Percentiles rank a stretch among this genome's conserved stretches.
Conservation (phyloP, 2,329 filamentous ascomycete species). For the Lecanicillium sp. region DNA sequence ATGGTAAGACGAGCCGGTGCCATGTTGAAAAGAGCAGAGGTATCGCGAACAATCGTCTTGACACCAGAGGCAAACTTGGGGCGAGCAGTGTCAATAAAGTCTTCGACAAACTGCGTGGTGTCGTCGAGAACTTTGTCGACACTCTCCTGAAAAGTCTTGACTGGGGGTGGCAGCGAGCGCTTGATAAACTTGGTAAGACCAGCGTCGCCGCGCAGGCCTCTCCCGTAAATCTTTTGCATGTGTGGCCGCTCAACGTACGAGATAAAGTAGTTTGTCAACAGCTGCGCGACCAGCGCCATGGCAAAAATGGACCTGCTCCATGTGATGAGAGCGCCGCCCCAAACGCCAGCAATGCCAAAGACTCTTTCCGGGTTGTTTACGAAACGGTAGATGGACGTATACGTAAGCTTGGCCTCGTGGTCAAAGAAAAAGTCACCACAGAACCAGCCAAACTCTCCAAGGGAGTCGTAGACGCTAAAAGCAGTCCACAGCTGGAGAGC, state of each 20-base stretch:
- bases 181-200: conserved; percentile 89
- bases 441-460: conserved; percentile 98
- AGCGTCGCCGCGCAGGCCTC: conserved; percentile 73
- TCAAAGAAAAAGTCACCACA: conserved; percentile 99
- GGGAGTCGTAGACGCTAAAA: conserved; percentile 84
- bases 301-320: conserved; percentile 82
- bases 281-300: conserved; percentile 76
- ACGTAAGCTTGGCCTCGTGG: conserved; percentile 75
- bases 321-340: conserved; percentile 90
- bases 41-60: conserved; percentile 80
- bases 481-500: conserved; percentile 89
- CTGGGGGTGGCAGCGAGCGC: conserved; percentile 71
- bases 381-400: conserved; percentile 95
- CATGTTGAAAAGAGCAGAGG: conserved; percentile 77
- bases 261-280: conserved; percentile 79
- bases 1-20: conserved; percentile 83
- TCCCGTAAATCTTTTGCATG: conserved; percentile 95
- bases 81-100: conserved; percentile 76
- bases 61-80: conserved; percentile 83
- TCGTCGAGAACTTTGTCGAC: conserved; percentile 83
- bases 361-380: conserved; percentile 95
- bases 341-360: conserved; percentile 87
- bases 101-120: conserved; percentile 81
- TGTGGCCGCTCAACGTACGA: conserved; percentile 92
- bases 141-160: conserved; percentile 76